Conservation (phyloP, 2,329 filamentous ascomycete species). For the Ampelomyces quisqualis region DNA sequence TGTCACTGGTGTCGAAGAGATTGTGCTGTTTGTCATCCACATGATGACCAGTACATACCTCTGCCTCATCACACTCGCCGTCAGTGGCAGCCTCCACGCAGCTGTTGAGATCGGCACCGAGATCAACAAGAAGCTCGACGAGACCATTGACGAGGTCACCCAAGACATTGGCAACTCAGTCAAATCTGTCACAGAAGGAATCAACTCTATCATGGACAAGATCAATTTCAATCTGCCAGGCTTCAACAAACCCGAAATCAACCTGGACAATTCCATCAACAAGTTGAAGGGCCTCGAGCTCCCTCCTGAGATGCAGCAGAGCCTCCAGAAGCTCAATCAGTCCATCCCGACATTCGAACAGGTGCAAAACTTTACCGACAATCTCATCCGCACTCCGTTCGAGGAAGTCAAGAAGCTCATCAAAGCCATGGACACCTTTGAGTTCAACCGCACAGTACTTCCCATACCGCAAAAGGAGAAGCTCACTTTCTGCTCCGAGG, state of each 20-base stretch:
- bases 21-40: constrained; percentile 90
- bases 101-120: constrained; percentile 64
- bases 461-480: constrained; percentile 80
- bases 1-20: constrained; percentile 79
- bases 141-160: constrained; percentile 60
- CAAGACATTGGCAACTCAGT: constrained; percentile 49
- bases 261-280: constrained; percentile 65
- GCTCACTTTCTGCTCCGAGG: constrained; percentile 84
- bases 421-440: constrained; percentile 69
- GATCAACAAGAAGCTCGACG: constrained; percentile 62
- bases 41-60: constrained; percentile 87
- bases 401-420: constrained; percentile 73
- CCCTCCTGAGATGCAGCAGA: constrained; percentile 65
- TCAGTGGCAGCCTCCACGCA: constrained; percentile 75
- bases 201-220: constrained; percentile 45
- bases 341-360: constrained; percentile 81
- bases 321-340: constrained; percentile 70
- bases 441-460: constrained; percentile 75
- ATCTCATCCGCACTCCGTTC: constrained; percentile 76
- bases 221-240: constrained; percentile 47
- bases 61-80: constrained; percentile 81
- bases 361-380: constrained; percentile 78
- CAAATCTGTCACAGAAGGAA: constrained; percentile 36
- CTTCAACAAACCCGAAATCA: constrained; percentile 55
- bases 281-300: constrained; percentile 71